phyloP scores from a whole-genome alignment of 2,329 filamentous ascomycete species.

The Neonectria neomacrospora region DNA sequence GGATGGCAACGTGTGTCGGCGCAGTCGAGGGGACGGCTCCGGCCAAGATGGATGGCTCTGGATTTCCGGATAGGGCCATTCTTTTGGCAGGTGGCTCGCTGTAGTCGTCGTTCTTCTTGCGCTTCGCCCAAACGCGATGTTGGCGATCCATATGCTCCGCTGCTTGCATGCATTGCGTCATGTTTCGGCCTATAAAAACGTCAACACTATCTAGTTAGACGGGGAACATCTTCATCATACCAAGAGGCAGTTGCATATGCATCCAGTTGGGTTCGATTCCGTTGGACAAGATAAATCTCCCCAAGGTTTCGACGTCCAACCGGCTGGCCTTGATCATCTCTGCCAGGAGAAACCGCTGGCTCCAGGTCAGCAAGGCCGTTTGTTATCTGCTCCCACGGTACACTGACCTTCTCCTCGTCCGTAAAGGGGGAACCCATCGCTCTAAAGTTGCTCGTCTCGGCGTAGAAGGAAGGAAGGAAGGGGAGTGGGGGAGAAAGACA shows the following conservation, averaged over 20 bases:
- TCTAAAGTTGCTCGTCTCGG: conserved; percentile 19
- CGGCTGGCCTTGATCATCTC: conserved; percentile 68
- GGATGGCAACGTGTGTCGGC: conserved; percentile 33
- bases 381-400: conserved; percentile 2
- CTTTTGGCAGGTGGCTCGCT: conserved; percentile 49
- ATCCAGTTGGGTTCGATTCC: conserved; percentile 58
- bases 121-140: conserved; percentile 46
- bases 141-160: conserved; percentile 53
- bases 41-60: background rate
- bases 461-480: conserved; percentile 17
- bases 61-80: conserved; percentile 36
- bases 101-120: conserved; percentile 50
- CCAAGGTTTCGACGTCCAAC: conserved; percentile 58
- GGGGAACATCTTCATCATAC: conserved; percentile 47
- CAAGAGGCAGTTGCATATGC: conserved; percentile 59
- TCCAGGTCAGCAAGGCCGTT: conserved; percentile 19
- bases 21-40: conserved; percentile 7
- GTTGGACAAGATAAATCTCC: conserved; percentile 58
- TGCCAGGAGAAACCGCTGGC: conserved; percentile 66
- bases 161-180: conserved; percentile 58
- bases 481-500: conserved; percentile 20
- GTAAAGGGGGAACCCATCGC: conserved; percentile 52
- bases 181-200: conserved; percentile 56
- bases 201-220: background rate
- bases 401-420: conserved; percentile 63